Percentiles rank a stretch among this genome's conserved stretches.
Conservation (phyloP, 768 basidiomycete genomes). For the Boletellus ananiceps region DNA sequence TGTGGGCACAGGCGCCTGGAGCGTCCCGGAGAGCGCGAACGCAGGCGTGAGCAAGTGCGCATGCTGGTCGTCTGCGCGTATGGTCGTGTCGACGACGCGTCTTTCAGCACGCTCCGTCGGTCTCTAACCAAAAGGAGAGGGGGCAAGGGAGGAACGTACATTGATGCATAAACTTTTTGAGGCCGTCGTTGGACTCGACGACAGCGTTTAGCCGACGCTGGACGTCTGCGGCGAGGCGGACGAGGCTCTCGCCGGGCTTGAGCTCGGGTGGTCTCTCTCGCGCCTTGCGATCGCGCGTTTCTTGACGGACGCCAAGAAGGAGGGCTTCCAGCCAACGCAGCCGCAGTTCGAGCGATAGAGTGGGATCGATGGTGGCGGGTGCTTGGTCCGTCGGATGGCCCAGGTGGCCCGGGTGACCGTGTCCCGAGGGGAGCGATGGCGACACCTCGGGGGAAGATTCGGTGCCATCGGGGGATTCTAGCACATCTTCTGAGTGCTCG, state of each 20-base stretch:
- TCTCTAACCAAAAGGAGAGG: neutral
- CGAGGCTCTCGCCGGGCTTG: conserved; percentile 52
- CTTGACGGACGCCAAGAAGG: conserved; percentile 57
- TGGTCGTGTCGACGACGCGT: neutral
- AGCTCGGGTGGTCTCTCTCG: conserved; percentile 33
- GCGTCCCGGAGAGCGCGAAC: conserved; percentile 66
- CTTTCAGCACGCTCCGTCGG: neutral
- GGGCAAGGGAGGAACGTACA: conserved; percentile 39
- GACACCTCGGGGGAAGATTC: conserved; percentile 15
- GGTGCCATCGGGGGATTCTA: conserved; percentile 21
- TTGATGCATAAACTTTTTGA: conserved; percentile 69
- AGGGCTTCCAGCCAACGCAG: conserved; percentile 79
- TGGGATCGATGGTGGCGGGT: conserved; percentile 49
- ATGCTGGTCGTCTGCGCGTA: conserved; percentile 63
- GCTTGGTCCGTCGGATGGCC: neutral
- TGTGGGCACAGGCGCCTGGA: conserved; percentile 44
- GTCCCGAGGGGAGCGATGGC: conserved; percentile 4
- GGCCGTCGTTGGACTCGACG: conserved; percentile 64
- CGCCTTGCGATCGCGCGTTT: conserved; percentile 40
- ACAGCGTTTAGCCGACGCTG: conserved; percentile 52
- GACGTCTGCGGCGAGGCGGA: conserved; percentile 55
- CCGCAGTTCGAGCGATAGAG: conserved; percentile 67
- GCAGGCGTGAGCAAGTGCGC: conserved; percentile 69
- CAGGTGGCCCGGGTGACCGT: neutral
- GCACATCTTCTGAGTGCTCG: conserved; percentile 16